Conservation (phyloP, 352 stramenopile species). For the Blastocystis sp. region DNA sequence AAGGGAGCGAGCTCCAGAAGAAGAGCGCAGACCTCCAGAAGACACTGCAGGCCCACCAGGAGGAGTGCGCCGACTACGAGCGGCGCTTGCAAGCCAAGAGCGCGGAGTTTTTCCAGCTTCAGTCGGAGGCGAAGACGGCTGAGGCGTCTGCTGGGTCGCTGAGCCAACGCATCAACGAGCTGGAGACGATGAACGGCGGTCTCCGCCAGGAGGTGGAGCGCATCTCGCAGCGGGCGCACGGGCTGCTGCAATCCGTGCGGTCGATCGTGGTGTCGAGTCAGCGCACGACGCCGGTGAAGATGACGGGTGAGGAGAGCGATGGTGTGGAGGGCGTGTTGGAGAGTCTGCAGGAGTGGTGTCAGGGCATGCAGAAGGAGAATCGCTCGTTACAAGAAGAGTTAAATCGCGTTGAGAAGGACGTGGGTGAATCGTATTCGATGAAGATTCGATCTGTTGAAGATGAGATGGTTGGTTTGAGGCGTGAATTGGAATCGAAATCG, state of each 20-base stretch:
- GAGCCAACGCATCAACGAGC: not conserved
- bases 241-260: not conserved
- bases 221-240: not conserved
- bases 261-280: not conserved
- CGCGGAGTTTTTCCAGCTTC: not conserved
- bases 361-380: conserved; percentile 13
- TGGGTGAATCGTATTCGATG: not conserved
- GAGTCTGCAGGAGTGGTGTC: conserved; percentile 25
- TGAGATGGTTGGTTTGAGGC: too few species aligned
- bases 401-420: not conserved
- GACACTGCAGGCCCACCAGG: not conserved
- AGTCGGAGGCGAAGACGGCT: not conserved
- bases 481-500: not conserved
- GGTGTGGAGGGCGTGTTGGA: not conserved
- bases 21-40: not conserved
- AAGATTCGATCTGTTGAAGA: too few species aligned
- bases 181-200: not conserved
- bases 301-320: not conserved
- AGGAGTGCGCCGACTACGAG: not conserved
- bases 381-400: not conserved
- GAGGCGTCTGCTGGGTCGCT: not conserved
- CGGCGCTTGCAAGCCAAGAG: not conserved
- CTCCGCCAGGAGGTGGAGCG: not conserved
- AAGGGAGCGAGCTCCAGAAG: not conserved
- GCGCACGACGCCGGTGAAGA: not conserved